A percentile compares a stretch with the other conserved stretches of the same genome.
Conservation (phyloP, 495 filamentous ascomycete genomes). For the Talaromyces nanjingensis region DNA sequence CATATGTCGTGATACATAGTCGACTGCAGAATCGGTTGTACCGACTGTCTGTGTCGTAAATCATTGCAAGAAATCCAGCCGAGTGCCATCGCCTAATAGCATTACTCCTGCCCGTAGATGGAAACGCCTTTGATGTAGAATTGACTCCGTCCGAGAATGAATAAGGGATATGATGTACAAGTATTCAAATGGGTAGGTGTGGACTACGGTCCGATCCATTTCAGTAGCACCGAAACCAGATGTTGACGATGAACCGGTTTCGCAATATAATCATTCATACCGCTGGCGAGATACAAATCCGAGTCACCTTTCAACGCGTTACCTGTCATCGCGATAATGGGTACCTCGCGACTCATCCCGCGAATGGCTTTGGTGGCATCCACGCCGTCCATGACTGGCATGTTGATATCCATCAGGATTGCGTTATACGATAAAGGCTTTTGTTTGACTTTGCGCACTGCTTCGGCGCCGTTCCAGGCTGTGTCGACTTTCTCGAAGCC, state of each 20-base stretch:
- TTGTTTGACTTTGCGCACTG: conserved; percentile 44
- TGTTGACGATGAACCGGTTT: conserved; percentile 51
- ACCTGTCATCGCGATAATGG: conserved; percentile 59
- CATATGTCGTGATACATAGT: neutral
- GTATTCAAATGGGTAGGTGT: neutral
- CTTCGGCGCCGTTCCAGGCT: conserved; percentile 50
- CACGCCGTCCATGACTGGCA: conserved; percentile 68
- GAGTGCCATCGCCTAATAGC: neutral
- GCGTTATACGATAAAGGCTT: conserved; percentile 45
- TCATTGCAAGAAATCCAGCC: neutral
- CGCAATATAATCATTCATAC: conserved; percentile 57
- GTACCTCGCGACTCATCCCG: conserved; percentile 39
- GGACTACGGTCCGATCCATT: conserved; percentile 28
- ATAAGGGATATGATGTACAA: neutral
- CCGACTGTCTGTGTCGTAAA: neutral
- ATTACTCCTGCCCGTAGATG: neutral
- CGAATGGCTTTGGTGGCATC: conserved; percentile 57
- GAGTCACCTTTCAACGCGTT: conserved; percentile 56
- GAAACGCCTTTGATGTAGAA: neutral
- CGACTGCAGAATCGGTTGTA: neutral
- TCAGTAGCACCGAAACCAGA: conserved; percentile 26
- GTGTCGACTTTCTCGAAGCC: conserved; percentile 48
- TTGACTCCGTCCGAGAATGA: neutral
- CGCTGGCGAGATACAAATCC: conserved; percentile 49
- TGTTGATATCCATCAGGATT: conserved; percentile 59